Evolutionary conservation across 345 rosid genomes (phyloP).

Genomic region (Ceriops zippeliana): DNA sequence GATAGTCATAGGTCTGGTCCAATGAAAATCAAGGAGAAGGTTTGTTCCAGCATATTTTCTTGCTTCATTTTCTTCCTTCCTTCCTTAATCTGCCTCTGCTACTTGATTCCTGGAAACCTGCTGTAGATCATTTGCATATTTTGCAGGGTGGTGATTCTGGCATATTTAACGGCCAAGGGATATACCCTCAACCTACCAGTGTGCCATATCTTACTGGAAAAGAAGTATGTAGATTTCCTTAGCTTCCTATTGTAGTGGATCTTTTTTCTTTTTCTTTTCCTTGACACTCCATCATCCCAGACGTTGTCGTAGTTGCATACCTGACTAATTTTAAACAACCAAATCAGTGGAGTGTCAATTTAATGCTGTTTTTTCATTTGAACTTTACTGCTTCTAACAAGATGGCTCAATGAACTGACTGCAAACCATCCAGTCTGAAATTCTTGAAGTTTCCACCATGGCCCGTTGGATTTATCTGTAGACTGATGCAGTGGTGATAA

Average conservation of each 20-base stretch:
- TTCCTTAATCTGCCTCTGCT: slow-evolving; percentile 4
- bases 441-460: background rate
- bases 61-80: background rate
- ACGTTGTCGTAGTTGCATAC: background rate
- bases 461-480: background rate
- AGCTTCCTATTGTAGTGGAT: background rate
- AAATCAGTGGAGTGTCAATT: background rate
- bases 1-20: slow-evolving; percentile 46
- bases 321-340: background rate
- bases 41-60: slow-evolving; percentile 34
- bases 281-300: background rate
- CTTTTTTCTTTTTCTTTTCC: background rate
- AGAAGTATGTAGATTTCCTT: slow-evolving; percentile 44
- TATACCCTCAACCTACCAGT: slow-evolving; percentile 69
- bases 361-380: background rate
- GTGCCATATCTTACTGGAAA: slow-evolving; percentile 51
- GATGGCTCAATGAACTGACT: background rate
- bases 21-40: slow-evolving; percentile 63
- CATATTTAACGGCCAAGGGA: slow-evolving; percentile 66
- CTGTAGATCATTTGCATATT: slow-evolving; percentile 13
- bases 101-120: slow-evolving; percentile 6
- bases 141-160: slow-evolving; percentile 58
- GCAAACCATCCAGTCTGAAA: background rate
- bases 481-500: background rate
- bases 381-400: background rate